Evolutionary conservation across 495 filamentous ascomycete species (phyloP), one percentile per base, ranked within the genome.

Genomic region (Trypethelium eluteriae): DNA sequence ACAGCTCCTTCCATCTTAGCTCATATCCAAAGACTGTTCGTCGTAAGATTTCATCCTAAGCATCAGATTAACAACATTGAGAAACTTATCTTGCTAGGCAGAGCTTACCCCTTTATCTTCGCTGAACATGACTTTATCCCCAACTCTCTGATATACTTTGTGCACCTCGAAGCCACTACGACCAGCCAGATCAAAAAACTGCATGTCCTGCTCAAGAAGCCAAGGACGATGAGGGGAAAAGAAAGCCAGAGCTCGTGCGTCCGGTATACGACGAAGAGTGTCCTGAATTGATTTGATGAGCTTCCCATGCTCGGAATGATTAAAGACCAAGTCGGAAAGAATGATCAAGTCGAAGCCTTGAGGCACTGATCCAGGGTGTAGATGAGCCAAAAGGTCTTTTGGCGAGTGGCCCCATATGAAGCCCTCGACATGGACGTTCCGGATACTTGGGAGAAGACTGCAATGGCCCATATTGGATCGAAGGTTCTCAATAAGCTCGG

Each of bases 151-250:
- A 62, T 92, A 78, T 38, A 95, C 80, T 80, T 92, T 90, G 65
- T 83, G 85, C 12, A 95, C 91, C 3, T 68, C 73, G 66, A 96
- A 89, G 0, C 91, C 92, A 50, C 73, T 78, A 64, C 84, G 80
- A 66, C 84, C 78, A 2, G 86, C 88, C 57, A 90, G 70, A 35
- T 91, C 87, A 72, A 98, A 96, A 78, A 98, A 96, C 5, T 80
- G 82, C 73, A 96, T 79, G 70, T 96, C 94, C 76, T 89, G 87
- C 64, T 89, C 83, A 68, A 89, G 79, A 70, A 96, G 77, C 93
- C 92, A 96, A 1, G 93, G 92, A 68, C 94, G 81, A 78, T 98
- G 95, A 2, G 90, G 91, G 0, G 92, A 95, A 76, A 98, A 98
- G 71, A 96, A 94, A 14, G 96, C 93, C 70, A 91, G 77, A 1